Conservation (phyloP, 345 rosid genomes). For the Populus pruinosa region DNA sequence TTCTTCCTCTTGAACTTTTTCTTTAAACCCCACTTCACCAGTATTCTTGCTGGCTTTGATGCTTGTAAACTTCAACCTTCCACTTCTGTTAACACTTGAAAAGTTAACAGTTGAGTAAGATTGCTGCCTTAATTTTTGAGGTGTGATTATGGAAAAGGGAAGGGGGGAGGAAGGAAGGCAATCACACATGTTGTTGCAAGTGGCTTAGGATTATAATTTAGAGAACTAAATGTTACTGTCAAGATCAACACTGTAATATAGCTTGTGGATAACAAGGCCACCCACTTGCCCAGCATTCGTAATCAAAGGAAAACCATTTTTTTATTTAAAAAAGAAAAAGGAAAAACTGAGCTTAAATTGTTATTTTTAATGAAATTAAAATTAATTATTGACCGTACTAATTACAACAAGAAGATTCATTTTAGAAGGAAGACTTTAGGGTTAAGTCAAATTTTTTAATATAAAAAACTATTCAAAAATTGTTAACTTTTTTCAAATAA, state of each 20-base stretch:
- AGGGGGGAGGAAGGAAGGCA: slow-evolving; percentile 26
- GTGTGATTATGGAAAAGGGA: slow-evolving; percentile 19
- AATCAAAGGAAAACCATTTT: too few relatives aligned
- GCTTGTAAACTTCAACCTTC: slow-evolving; percentile 4
- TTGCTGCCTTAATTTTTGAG: slow-evolving; percentile 8
- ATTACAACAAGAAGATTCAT: too few relatives aligned
- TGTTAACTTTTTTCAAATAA: too few relatives aligned
- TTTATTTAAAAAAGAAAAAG: too few relatives aligned
- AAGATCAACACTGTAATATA: background rate
- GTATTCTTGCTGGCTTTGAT: slow-evolving; percentile 3
- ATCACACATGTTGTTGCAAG: slow-evolving; percentile 30
- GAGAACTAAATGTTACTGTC: background rate
- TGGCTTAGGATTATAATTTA: background rate
- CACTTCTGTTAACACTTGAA: slow-evolving; percentile 1
- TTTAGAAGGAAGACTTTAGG: too few relatives aligned
- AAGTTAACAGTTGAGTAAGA: background rate
- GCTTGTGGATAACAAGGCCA: background rate
- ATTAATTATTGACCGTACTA: too few relatives aligned
- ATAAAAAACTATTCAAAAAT: too few relatives aligned
- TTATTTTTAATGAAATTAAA: too few relatives aligned
- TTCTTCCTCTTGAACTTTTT: slow-evolving; percentile 12
- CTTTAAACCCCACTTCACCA: slow-evolving; percentile 35
- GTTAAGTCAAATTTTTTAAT: too few relatives aligned
- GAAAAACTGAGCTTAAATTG: too few relatives aligned
- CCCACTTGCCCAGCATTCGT: too few relatives aligned